Evolutionary conservation across 768 basidiomycete genomes (phyloP).

Genomic region (Amanita muscaria): DNA sequence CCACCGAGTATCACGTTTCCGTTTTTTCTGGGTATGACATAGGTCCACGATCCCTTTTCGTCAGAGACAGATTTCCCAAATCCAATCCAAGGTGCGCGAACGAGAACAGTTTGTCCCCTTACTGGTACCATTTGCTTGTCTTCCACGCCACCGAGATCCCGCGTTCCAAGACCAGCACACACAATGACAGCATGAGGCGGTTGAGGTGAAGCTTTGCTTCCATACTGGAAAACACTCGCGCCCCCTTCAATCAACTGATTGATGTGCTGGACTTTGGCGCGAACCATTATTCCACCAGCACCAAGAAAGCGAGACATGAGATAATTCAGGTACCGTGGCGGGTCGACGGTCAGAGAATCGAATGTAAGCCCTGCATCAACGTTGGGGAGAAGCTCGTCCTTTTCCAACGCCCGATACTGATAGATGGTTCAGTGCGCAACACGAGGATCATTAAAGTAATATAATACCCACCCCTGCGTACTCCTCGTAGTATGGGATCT

Average conservation of each 20-base stretch:
- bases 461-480: constrained; percentile 34
- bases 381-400: constrained; percentile 31
- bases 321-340: constrained; percentile 53
- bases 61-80: constrained; percentile 38
- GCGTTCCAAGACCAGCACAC: constrained; percentile 64
- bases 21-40: constrained; percentile 44
- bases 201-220: constrained; percentile 10
- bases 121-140: constrained; percentile 64
- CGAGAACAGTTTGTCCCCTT: constrained; percentile 69
- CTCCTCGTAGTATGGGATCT: constrained; percentile 26
- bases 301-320: constrained; percentile 49
- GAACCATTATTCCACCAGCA: constrained; percentile 43
- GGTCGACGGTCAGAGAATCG: constrained; percentile 56
- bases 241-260: constrained; percentile 45
- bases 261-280: constrained; percentile 49
- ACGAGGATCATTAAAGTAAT: background rate
- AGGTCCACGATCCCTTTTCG: constrained; percentile 34
- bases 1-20: constrained; percentile 52
- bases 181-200: constrained; percentile 47
- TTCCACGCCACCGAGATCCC: constrained; percentile 65
- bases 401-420: constrained; percentile 26
- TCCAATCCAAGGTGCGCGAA: constrained; percentile 54
- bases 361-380: constrained; percentile 43
- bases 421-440: constrained; percentile 15
- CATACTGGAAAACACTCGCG: constrained; percentile 13